phyloP scores from a whole-genome alignment of 2,329 filamentous ascomycete species.

The Trichoderma pleuroti region DNA sequence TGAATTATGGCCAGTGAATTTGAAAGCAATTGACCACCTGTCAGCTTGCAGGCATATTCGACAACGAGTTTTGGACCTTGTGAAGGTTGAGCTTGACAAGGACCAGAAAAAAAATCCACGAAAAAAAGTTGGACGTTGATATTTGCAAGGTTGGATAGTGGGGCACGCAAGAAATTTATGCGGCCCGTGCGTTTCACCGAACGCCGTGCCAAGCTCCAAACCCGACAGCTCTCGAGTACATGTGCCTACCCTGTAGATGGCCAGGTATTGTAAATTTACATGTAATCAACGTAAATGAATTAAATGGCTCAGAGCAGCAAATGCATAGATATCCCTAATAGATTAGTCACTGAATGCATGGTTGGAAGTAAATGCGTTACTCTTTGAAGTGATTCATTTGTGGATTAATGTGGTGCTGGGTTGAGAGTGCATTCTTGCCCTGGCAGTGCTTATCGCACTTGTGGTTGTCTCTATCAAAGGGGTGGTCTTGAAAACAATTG shows the following conservation, averaged over 20 bases:
- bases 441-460: too few relatives aligned
- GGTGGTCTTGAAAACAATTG: too few relatives aligned
- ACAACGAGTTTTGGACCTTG: neutral
- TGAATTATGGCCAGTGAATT: conserved; percentile 8
- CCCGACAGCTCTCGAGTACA: neutral
- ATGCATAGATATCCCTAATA: fast-evolving
- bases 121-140: conserved; percentile 5
- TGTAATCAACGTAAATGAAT: neutral
- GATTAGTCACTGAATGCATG: too few relatives aligned
- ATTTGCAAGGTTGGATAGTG: conserved; percentile 13
- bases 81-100: neutral
- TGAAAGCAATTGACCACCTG: neutral
- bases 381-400: too few relatives aligned
- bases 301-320: neutral
- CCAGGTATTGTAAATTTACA: neutral
- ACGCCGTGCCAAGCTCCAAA: neutral
- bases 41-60: conserved; percentile 4
- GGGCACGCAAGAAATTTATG: conserved; percentile 16
- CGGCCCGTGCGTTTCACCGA: conserved; percentile 17
- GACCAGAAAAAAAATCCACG: conserved; percentile 4
- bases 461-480: too few relatives aligned
- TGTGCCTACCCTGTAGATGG: neutral
- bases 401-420: too few relatives aligned
- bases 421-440: too few relatives aligned
- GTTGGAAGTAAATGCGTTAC: too few relatives aligned